Evolutionary conservation across 108 stramenopile genomes (phyloP).

Genomic region (Skeletonema menzelii): DNA sequence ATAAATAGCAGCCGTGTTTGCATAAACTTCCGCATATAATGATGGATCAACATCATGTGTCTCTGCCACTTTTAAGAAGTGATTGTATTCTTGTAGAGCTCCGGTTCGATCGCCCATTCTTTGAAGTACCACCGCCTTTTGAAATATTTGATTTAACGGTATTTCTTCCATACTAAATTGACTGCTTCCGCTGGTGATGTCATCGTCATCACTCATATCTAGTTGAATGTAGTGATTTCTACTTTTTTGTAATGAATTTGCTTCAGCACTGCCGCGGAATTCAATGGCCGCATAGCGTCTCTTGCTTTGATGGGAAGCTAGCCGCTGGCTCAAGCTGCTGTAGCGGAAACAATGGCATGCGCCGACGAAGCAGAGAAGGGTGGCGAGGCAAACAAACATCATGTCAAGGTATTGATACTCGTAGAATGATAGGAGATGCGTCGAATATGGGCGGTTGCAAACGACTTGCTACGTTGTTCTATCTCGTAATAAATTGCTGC

Average conservation of each 20-base stretch:
- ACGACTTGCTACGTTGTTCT: too few species aligned
- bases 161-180: slow-evolving; percentile 13
- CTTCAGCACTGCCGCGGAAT: background rate
- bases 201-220: background rate
- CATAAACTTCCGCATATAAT: slow-evolving; percentile 43
- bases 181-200: background rate
- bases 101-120: slow-evolving; percentile 26
- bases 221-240: slow-evolving; percentile 2
- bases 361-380: background rate
- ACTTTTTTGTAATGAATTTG: background rate
- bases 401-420: background rate
- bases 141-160: slow-evolving; percentile 34
- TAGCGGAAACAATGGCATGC: background rate
- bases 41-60: slow-evolving; percentile 25
- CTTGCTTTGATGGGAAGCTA: background rate
- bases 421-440: too few species aligned
- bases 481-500: too few species aligned
- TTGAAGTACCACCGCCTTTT: slow-evolving; percentile 35
- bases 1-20: slow-evolving; percentile 43
- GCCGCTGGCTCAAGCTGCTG: background rate
- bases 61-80: slow-evolving; percentile 29
- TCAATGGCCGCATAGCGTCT: background rate
- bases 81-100: slow-evolving; percentile 22
- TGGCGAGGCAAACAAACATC: background rate
- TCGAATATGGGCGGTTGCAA: too few species aligned